Percentiles rank a stretch among this genome's conserved stretches.
These are phyloP conservation scores for Fusarium sp. DNA, from an alignment of 2,329 filamentous ascomycete species.

Conservation along the genomic window DNA sequence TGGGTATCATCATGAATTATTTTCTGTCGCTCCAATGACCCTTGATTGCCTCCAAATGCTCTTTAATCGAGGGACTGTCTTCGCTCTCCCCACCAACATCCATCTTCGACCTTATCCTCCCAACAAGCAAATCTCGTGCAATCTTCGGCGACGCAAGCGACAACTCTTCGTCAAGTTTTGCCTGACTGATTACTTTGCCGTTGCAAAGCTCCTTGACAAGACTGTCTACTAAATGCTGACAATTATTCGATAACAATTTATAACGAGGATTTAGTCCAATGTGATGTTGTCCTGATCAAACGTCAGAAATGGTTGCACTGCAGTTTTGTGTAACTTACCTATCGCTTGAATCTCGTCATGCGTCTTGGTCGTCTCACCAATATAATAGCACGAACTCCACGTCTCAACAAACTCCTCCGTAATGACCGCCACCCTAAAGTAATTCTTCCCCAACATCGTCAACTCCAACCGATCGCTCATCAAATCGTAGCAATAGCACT, in stretches of 20 bases:
- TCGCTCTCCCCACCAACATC: conserved; percentile 29
- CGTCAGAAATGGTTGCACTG: rapidly evolving
- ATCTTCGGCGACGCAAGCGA: conserved; percentile 32
- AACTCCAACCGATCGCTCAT: conserved; percentile 40
- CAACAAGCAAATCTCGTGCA: conserved; percentile 35
- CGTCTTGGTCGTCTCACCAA: conserved; percentile 39
- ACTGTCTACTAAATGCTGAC: conserved; percentile 36
- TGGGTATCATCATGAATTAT: conserved; percentile 5
- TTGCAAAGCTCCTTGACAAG: conserved; percentile 40
- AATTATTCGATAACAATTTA: conserved; percentile 35
- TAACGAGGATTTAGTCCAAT: conserved; percentile 29
- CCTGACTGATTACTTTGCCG: conserved; percentile 38
- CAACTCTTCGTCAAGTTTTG: conserved; percentile 37
- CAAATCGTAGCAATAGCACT: conserved; percentile 37
- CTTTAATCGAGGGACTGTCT: conserved; percentile 32
- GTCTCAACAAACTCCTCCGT: conserved; percentile 34
- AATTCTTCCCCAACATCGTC: conserved; percentile 35
- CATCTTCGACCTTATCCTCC: conserved; percentile 29
- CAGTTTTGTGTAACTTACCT: conserved; percentile 1
- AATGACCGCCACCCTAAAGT: conserved; percentile 33
- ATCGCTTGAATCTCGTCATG: conserved; percentile 35
- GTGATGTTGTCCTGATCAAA: neutral
- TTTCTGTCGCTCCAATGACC: conserved; percentile 12
- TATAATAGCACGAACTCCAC: conserved; percentile 41
- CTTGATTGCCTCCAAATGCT: conserved; percentile 31